Base-by-base conservation (phyloP, 2,329 filamentous ascomycete species). In the Talaromyces pinophilus region DNA sequence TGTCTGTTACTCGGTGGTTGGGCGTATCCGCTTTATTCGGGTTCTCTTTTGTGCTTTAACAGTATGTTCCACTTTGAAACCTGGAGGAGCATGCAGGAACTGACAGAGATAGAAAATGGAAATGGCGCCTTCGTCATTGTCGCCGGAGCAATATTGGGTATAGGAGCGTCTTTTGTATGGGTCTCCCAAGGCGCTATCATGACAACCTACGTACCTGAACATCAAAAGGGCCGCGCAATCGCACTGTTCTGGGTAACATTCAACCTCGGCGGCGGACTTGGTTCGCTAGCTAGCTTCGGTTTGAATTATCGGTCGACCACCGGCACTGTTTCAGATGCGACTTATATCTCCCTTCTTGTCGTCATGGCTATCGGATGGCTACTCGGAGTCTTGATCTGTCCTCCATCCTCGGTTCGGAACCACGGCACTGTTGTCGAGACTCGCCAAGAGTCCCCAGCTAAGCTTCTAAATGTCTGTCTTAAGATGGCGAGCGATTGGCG, bases 311-410 rank as follows among this genome's bases (percentile, higher is more conserved):
- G 78, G 66, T 81, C 77, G 22, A 78, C 68, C 5, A 75, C 69
- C 33, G 78, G 79, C 35, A 83, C 82, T 0, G 83, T 85, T 1
- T 80, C 80, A 1, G 76, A 84, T 71, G 80, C 77, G 17, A 86
- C 83, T 5, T 85, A 85, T 67, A 81, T 83, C 42, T 82, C 83
- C 19, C 77, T 84, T 30, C 76, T 84, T 69, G 74, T 78, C 35
- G 78, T 85, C 63, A 85, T 84, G 82, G 70, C 78, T 3, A 72
- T 84, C 42, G 83, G 84, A 33, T 84, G 82, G 78, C 62, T 77
- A 0, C 71, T 85, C 3, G 82, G 80, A 13, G 68, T 82, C 7
- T 79, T 84, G 69, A 81, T 85, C 67, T 85, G 82, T 70, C 80
- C 81, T 8, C 82, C 83, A 0, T 76, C 78, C 11, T 78, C 80